phyloP scores from a whole-genome alignment of 192 early-diverging fungal species.

The Umbelopsis vinacea region DNA sequence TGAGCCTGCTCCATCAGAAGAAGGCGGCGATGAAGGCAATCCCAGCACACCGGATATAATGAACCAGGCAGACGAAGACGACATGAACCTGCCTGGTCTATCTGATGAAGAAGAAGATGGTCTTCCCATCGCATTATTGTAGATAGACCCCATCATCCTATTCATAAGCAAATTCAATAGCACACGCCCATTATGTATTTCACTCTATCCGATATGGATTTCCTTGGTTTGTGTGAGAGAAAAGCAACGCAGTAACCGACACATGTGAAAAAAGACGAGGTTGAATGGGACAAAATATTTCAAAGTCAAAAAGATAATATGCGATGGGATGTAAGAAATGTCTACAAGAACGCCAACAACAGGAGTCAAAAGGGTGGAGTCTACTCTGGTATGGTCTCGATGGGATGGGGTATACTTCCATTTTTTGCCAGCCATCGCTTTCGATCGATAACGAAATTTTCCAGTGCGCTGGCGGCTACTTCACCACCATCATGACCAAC shows the following conservation, averaged over 20 bases:
- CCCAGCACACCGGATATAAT: background rate
- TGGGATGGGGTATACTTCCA: conserved; percentile 8
- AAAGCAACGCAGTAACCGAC: too few relatives aligned
- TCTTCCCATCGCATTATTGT: conserved; percentile 12
- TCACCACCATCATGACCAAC: conserved; percentile 50
- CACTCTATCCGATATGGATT: too few relatives aligned
- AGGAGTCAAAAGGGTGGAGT: background rate
- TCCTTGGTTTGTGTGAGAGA: too few relatives aligned
- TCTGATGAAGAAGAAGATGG: conserved; percentile 6
- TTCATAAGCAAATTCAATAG: background rate
- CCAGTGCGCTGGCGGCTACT: conserved; percentile 38
- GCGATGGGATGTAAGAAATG: background rate
- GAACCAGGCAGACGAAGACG: background rate
- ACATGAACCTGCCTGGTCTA: conserved; percentile 13
- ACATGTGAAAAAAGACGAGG: too few relatives aligned
- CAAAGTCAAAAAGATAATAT: too few relatives aligned
- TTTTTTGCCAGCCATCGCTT: conserved; percentile 1
- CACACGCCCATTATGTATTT: background rate
- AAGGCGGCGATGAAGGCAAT: background rate
- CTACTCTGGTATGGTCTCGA: conserved; percentile 11
- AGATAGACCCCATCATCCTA: background rate
- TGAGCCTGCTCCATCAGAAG: conserved; percentile 4
- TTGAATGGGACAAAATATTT: too few relatives aligned
- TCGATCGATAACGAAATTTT: conserved; percentile 43
- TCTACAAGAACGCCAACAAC: background rate